Percentiles rank a stretch among this genome's conserved stretches.
Conservation (phyloP, 2,329 filamentous ascomycete genomes). For the Triangularia setosa region DNA sequence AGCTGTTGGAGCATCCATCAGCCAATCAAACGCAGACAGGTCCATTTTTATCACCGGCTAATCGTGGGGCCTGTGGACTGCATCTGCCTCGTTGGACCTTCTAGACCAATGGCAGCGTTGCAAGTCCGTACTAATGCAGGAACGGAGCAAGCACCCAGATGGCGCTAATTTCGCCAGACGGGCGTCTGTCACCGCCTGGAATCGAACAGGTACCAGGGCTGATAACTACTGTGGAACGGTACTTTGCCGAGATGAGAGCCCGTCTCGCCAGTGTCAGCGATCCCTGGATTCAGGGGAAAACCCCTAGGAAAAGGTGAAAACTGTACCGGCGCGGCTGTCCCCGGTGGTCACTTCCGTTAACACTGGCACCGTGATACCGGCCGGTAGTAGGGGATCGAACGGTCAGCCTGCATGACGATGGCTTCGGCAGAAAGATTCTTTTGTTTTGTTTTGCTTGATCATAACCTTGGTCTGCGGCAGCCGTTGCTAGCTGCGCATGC, state of each 20-base stretch:
- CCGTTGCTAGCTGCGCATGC: not conserved
- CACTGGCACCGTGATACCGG: not conserved
- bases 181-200: slow-evolving; percentile 3
- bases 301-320: too few species aligned
- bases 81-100: not conserved
- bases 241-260: slow-evolving; percentile 19
- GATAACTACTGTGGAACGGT: slow-evolving; percentile 11
- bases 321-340: not conserved
- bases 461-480: not conserved
- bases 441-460: not conserved
- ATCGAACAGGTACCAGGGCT: slow-evolving; percentile 10
- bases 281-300: slow-evolving; percentile 2
- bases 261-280: slow-evolving; percentile 9
- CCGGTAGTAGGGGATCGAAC: not conserved
- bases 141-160: slow-evolving; percentile 18
- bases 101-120: not conserved
- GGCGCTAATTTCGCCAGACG: slow-evolving; percentile 25
- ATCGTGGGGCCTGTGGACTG: slow-evolving; percentile 12
- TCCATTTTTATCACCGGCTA: slow-evolving; percentile 12
- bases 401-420: not conserved
- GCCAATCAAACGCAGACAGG: slow-evolving; percentile 13
- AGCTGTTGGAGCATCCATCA: not conserved
- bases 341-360: not conserved
- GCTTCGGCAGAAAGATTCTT: not conserved
- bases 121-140: slow-evolving; percentile 22